Percentiles rank a stretch among this genome's conserved stretches.
Conservation (phyloP, 2,329 filamentous ascomycete species). For the Periconia macrospinosa region DNA sequence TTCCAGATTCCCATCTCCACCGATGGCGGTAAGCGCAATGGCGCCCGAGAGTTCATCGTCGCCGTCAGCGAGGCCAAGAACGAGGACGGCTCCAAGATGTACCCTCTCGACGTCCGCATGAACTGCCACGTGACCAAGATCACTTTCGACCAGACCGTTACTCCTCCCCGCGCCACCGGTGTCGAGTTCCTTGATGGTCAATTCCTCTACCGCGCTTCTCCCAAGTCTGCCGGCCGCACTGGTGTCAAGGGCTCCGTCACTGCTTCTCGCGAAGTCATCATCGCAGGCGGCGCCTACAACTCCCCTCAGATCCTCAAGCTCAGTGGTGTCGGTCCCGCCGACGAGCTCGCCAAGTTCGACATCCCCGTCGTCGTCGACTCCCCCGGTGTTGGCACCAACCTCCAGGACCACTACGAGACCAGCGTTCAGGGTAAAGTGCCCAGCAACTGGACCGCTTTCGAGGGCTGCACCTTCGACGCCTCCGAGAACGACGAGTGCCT, state of each 20-base stretch:
- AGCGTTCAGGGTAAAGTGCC: constrained; percentile 50
- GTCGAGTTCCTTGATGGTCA: constrained; percentile 48
- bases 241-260: constrained; percentile 43
- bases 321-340: constrained; percentile 61
- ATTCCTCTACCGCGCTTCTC: constrained; percentile 47
- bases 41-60: constrained; percentile 60
- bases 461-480: constrained; percentile 46
- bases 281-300: constrained; percentile 59
- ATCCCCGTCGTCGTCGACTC: constrained; percentile 61
- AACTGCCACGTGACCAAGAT: constrained; percentile 70
- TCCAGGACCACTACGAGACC: constrained; percentile 63
- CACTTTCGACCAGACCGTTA: constrained; percentile 63
- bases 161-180: constrained; percentile 53
- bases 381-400: constrained; percentile 65
- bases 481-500: constrained; percentile 51
- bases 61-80: constrained; percentile 53
- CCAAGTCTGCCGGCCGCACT: constrained; percentile 29
- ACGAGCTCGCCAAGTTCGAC: constrained; percentile 55
- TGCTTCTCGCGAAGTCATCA: constrained; percentile 36
- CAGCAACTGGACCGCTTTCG: constrained; percentile 39
- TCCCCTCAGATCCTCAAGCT: constrained; percentile 67
- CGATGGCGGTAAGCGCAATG: constrained; percentile 52
- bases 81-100: constrained; percentile 55
- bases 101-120: constrained; percentile 59
- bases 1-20: constrained; percentile 64